Evolutionary conservation across 768 basidiomycete species (phyloP), one percentile per base, ranked within the genome.

Genomic region (Lactarius evosmus): DNA sequence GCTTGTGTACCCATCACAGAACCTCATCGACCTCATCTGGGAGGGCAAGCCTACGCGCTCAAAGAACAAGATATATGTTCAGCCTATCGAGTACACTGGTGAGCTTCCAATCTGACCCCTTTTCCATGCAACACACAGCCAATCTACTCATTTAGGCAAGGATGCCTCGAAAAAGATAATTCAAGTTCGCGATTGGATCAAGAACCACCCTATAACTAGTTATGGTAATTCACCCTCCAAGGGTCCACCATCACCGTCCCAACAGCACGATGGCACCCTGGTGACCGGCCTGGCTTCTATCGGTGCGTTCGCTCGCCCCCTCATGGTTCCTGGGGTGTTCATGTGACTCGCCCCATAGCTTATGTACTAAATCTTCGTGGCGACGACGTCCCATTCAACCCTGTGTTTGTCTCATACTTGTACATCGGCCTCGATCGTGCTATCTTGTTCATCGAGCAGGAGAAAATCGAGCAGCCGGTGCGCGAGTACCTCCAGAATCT

Each of bases 311-410:
- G 3, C 11, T 49, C 11, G 44, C 19, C 16, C n/a, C 19, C 49
- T 52, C 27, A 8, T 17, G 4, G 55, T 38, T 34, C 41, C 44
- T 29, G 17, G 29, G 29, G 25, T 36, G 51, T 54, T 72, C 54
- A 69, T 34, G 40, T 57, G 61, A 34, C 50, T 2, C 16, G 17
- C 34, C 51, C 16, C 27, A 33, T 76, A 85, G 96, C 96, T 0
- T 97, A 93, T 78, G 70, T 91, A 2, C 78, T 98, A 36, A 98
- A 98, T 71, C 77, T 95, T 59, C 88, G 96, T 55, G 95, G 95
- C 38, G 82, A 84, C 3, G 95, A 98, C 70, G 87, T 98, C 53
- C 92, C 93, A 0, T 92, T 86, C 79, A 95, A 93, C 72, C 96
- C 96, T 0, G 83, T 98, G 9, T 96, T 97, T 78, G 90, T 89